Evolutionary conservation across 352 stramenopile species (phyloP).

Genomic region (Pythium phragmiticola): DNA sequence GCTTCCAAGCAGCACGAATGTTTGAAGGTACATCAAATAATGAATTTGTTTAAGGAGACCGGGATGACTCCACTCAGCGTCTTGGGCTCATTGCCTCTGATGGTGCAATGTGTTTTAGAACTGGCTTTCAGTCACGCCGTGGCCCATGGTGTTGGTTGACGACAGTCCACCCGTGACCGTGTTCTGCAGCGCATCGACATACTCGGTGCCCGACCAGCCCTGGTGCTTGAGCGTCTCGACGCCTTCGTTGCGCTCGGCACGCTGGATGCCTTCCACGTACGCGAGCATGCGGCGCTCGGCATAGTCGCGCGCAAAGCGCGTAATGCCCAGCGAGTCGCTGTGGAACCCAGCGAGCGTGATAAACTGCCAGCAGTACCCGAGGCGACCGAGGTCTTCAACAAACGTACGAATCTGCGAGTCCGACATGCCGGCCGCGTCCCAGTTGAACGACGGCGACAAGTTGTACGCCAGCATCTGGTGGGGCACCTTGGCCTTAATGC

Average conservation of each 20-base stretch:
- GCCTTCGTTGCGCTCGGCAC: constrained; percentile 92
- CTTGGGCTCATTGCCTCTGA: neutral
- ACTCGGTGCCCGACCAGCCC: constrained; percentile 96
- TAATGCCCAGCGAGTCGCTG: constrained; percentile 96
- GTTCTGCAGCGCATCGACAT: constrained; percentile 96
- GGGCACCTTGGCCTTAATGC: constrained; percentile 89
- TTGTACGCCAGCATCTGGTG: constrained; percentile 99
- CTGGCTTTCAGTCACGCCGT: constrained; percentile 96
- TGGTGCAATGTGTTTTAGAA: constrained; percentile 66
- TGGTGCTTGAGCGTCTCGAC: constrained; percentile 98
- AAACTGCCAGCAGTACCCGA: constrained; percentile 99
- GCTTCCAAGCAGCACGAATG: no score
- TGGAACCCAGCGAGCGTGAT: constrained; percentile 99
- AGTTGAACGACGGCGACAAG: constrained; percentile 98
- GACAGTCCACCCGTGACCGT: constrained; percentile 94
- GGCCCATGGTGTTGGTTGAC: constrained; percentile 97
- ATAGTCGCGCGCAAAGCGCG: constrained; percentile 92
- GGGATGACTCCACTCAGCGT: neutral
- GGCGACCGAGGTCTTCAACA: constrained; percentile 93
- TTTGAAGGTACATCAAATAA: neutral
- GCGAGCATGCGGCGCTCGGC: constrained; percentile 91
- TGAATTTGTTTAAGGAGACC: neutral
- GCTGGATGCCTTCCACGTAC: constrained; percentile 97
- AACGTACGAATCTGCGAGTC: constrained; percentile 93
- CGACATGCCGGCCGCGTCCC: constrained; percentile 95